A percentile compares a stretch with the other conserved stretches of the same genome.
phyloP scores from a whole-genome alignment of 441 rosid genomes.

The Hura crepitans region DNA sequence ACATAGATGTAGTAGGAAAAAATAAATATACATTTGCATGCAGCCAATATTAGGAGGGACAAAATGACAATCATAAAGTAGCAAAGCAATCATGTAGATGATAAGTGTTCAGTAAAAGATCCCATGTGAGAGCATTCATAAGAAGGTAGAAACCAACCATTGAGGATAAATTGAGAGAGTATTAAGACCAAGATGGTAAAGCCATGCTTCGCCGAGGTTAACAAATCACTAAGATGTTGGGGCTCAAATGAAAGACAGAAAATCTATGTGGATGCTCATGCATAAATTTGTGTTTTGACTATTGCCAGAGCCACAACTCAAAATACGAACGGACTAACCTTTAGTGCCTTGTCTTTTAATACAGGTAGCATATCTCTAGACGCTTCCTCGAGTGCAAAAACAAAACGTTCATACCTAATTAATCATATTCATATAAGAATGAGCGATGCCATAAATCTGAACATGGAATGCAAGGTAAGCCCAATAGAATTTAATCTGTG shows the following conservation, averaged over 20 bases:
- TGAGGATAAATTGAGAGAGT: conserved; percentile 2
- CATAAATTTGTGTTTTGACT: conserved; percentile 2
- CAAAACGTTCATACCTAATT: conserved; percentile 85
- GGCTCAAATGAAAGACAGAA: background rate
- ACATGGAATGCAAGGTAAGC: background rate
- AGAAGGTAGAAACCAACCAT: background rate
- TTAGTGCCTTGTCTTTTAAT: conserved; percentile 81
- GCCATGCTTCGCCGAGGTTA: background rate
- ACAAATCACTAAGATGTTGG: background rate
- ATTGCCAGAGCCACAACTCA: background rate
- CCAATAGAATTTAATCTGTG: background rate
- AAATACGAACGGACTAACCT: conserved; percentile 41
- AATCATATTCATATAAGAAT: conserved; percentile 15
- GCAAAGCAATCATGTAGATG: background rate
- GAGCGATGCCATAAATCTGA: background rate
- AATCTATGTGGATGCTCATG: background rate
- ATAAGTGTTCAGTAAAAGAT: background rate
- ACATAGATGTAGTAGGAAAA: background rate
- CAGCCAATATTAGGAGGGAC: background rate
- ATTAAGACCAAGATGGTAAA: background rate
- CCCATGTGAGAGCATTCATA: conserved; percentile 1
- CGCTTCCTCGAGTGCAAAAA: conserved; percentile 83
- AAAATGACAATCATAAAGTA: background rate
- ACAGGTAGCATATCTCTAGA: conserved; percentile 84
- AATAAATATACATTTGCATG: background rate